Conservation (phyloP, 331 rosid genomes). For the Spiraea crenata region DNA sequence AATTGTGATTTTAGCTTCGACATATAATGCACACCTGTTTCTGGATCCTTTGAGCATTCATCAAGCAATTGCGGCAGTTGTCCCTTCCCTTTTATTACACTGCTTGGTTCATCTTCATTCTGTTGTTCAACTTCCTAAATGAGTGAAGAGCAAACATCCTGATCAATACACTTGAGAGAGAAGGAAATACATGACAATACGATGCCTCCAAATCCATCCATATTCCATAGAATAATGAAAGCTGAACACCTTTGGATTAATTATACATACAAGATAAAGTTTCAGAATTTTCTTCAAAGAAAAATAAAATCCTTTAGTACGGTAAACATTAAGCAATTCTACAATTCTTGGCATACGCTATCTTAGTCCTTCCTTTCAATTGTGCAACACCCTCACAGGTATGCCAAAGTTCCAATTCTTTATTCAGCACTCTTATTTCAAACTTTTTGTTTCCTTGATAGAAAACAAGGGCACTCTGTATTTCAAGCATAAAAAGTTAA, state of each 20-base stretch:
- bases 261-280: background rate
- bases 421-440: background rate
- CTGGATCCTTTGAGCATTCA: background rate
- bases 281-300: background rate
- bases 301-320: background rate
- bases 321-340: background rate
- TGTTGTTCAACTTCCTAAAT: constrained; percentile 4
- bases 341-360: background rate
- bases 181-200: background rate
- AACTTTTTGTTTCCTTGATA: background rate
- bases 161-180: background rate
- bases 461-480: background rate
- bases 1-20: background rate
- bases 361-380: background rate
- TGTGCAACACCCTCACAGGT: too few relatives aligned
- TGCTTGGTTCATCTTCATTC: constrained; percentile 1
- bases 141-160: constrained; percentile 1
- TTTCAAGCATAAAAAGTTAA: background rate
- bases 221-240: background rate
- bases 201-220: background rate
- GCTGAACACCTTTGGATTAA: background rate
- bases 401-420: background rate
- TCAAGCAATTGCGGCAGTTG: constrained; percentile 2
- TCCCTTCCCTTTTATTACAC: constrained; percentile 15
- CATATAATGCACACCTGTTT: constrained; percentile 9